Conservation (phyloP, 768 basidiomycete species). For the Rhizopogon salebrosus region DNA sequence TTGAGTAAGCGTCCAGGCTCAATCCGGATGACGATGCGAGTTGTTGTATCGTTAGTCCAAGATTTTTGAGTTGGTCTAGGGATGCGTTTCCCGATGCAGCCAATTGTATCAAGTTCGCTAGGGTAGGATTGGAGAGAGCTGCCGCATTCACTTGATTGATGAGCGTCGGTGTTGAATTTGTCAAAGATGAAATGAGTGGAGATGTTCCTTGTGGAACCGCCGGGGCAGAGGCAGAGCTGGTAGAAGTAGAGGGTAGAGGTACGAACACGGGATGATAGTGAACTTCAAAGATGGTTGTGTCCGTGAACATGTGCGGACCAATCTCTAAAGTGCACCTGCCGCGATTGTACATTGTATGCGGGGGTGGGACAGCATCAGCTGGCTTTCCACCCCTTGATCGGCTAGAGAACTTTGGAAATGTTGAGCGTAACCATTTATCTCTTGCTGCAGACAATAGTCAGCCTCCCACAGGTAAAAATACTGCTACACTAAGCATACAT, state of each 20-base stretch:
- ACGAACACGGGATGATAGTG: constrained; percentile 48
- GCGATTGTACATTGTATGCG: constrained; percentile 59
- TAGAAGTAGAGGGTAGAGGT: constrained; percentile 15
- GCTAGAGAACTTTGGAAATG: constrained; percentile 69
- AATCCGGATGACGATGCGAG: constrained; percentile 32
- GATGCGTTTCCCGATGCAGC: constrained; percentile 60
- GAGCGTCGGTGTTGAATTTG: constrained; percentile 44
- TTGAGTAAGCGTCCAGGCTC: constrained; percentile 1
- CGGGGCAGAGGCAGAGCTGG: constrained; percentile 14
- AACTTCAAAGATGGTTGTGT: constrained; percentile 69
- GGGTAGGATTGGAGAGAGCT: constrained; percentile 60
- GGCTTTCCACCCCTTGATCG: constrained; percentile 56
- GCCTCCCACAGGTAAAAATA: constrained; percentile 10
- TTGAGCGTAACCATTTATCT: constrained; percentile 59
- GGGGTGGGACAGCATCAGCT: constrained; percentile 49
- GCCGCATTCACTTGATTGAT: constrained; percentile 63
- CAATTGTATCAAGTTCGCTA: constrained; percentile 60
- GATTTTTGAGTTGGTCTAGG: constrained; percentile 59
- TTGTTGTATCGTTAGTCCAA: constrained; percentile 71
- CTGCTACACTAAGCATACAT: constrained; percentile 44
- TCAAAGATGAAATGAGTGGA: constrained; percentile 41
- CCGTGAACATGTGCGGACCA: constrained; percentile 68
- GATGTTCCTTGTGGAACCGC: constrained; percentile 24
- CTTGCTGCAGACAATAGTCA: constrained; percentile 43
- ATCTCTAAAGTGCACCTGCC: constrained; percentile 69